Evolutionary conservation across 371 early-diverging fungal species (phyloP).

Genomic region (Mortierella sp.): DNA sequence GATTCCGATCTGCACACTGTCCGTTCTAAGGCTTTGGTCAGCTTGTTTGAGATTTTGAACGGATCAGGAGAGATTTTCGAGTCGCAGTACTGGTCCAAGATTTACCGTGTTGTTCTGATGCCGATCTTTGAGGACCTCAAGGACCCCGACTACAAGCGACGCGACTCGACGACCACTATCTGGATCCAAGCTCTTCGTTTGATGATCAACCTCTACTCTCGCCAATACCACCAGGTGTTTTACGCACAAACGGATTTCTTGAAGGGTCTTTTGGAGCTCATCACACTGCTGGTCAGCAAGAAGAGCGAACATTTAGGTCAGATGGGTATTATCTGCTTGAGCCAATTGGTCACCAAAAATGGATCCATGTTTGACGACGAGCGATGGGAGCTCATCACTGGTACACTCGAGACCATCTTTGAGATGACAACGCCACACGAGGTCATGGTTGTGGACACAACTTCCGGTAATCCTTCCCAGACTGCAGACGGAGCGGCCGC

Average conservation of each 20-base stretch:
- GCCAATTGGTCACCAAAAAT: conserved; percentile 82
- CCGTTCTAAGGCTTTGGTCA: conserved; percentile 81
- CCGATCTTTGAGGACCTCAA: conserved; percentile 89
- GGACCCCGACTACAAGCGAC: conserved; percentile 58
- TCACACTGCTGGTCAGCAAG: conserved; percentile 82
- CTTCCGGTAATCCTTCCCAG: conserved; percentile 4
- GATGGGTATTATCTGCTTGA: conserved; percentile 87
- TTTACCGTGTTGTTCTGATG: conserved; percentile 82
- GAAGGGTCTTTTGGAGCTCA: conserved; percentile 79
- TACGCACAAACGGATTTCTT: conserved; percentile 64
- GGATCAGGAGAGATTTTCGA: conserved; percentile 75
- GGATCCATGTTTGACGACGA: conserved; percentile 70
- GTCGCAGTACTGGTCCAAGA: conserved; percentile 80
- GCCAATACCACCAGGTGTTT: conserved; percentile 73
- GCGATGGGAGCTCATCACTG: conserved; percentile 78
- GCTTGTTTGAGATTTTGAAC: conserved; percentile 82
- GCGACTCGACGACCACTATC: conserved; percentile 57
- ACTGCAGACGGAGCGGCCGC: conserved; percentile 13
- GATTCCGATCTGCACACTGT: conserved; percentile 83
- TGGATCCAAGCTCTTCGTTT: conserved; percentile 85
- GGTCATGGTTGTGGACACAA: conserved; percentile 67
- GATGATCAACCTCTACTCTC: conserved; percentile 82
- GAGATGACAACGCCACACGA: conserved; percentile 83
- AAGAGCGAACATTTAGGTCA: conserved; percentile 87
- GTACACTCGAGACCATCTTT: conserved; percentile 75